Conservation (phyloP, 2,329 filamentous ascomycete species). For the Lecanoromycetidae sp. region DNA sequence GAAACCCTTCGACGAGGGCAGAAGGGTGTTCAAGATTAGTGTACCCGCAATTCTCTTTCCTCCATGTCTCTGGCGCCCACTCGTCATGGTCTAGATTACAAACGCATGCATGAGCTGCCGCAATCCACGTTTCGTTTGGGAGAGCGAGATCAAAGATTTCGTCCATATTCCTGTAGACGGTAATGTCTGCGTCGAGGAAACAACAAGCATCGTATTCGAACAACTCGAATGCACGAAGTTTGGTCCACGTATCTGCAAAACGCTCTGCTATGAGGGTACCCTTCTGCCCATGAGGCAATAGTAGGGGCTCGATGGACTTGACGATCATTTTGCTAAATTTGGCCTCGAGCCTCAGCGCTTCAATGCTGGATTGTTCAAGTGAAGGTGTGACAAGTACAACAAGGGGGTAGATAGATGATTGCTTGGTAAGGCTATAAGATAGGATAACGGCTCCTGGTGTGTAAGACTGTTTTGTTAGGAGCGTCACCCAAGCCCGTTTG, state of each 20-base stretch:
- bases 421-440: constrained; percentile 36
- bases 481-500: constrained; percentile 32
- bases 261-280: constrained; percentile 37
- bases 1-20: constrained; percentile 26
- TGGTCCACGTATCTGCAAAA: constrained; percentile 45
- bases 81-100: constrained; percentile 40
- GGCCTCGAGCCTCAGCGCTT: constrained; percentile 33
- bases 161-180: constrained; percentile 34
- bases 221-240: constrained; percentile 42
- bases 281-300: constrained; percentile 25
- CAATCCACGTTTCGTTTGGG: constrained; percentile 31
- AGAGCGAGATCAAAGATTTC: constrained; percentile 33
- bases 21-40: constrained; percentile 30
- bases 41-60: constrained; percentile 37
- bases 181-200: constrained; percentile 44
- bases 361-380: constrained; percentile 30
- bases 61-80: constrained; percentile 41
- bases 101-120: constrained; percentile 40
- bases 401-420: constrained; percentile 36
- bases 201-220: constrained; percentile 32
- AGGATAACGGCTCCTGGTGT: constrained; percentile 41
- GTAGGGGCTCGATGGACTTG: constrained; percentile 31
- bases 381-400: constrained; percentile 39
- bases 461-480: constrained; percentile 41
- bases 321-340: constrained; percentile 29